phyloP scores from a whole-genome alignment of 257 asterid species.

The Solanum paucissectum region DNA sequence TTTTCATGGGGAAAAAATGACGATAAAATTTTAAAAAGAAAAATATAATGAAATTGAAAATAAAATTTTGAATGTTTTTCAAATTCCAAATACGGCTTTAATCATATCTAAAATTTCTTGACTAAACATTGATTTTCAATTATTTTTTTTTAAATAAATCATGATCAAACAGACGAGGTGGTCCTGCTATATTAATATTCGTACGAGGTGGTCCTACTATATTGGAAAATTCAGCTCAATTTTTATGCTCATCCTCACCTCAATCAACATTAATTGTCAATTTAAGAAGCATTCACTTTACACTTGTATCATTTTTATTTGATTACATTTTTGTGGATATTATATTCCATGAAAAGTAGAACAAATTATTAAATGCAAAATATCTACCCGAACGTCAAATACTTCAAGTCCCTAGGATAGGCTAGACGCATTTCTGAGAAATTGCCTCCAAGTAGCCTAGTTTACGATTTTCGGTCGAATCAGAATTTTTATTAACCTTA shows the following conservation, averaged over 20 bases:
- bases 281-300: background rate
- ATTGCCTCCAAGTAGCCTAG: background rate
- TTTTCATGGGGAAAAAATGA: too few relatives aligned
- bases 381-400: background rate
- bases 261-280: background rate
- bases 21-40: too few relatives aligned
- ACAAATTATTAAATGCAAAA: background rate
- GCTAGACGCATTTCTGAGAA: background rate
- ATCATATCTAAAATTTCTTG: too few relatives aligned
- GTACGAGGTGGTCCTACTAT: background rate
- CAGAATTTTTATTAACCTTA: background rate
- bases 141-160: too few relatives aligned
- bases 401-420: background rate
- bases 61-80: too few relatives aligned
- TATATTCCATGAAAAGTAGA: background rate
- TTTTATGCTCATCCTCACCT: background rate
- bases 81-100: background rate
- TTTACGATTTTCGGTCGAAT: background rate
- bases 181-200: background rate
- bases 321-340: background rate
- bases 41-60: background rate
- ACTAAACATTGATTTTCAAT: background rate
- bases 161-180: too few relatives aligned
- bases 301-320: background rate
- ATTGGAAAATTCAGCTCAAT: background rate